Conservation (phyloP, 139 green algal species). For the Closterium sp. region DNA sequence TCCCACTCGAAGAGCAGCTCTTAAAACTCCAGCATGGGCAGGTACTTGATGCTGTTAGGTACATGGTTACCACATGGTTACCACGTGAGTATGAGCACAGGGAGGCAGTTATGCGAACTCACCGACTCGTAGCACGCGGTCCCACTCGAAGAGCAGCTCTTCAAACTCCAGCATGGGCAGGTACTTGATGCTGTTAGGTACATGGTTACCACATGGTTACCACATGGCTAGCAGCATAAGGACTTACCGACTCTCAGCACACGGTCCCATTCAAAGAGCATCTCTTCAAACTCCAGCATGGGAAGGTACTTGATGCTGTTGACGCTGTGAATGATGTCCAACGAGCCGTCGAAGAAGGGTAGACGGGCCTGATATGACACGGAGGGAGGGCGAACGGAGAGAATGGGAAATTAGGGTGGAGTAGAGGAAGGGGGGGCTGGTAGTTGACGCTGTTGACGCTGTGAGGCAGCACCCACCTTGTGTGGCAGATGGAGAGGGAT, state of each 20-base stretch:
- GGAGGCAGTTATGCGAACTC: too few relatives aligned
- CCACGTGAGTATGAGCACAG: too few relatives aligned
- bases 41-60: too few relatives aligned
- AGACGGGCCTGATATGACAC: background rate
- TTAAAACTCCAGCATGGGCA: too few relatives aligned
- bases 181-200: too few relatives aligned
- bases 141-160: background rate
- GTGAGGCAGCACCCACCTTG: background rate
- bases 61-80: too few relatives aligned
- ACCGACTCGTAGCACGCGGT: background rate
- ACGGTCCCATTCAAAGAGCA: background rate
- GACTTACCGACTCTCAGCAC: background rate
- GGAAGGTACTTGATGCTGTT: background rate
- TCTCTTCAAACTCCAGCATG: conserved; percentile 5
- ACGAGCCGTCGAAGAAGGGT: background rate
- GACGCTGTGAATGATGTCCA: conserved; percentile 10
- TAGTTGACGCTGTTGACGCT: background rate
- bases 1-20: too few relatives aligned
- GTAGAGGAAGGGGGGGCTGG: too few relatives aligned
- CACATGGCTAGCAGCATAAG: too few relatives aligned
- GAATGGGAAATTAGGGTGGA: background rate
- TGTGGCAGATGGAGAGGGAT: conserved; percentile 13
- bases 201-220: too few relatives aligned
- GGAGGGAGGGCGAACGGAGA: background rate
- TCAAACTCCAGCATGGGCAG: background rate